Conservation (phyloP, 805 yeast genomes). For the Priceomyces carsonii region DNA sequence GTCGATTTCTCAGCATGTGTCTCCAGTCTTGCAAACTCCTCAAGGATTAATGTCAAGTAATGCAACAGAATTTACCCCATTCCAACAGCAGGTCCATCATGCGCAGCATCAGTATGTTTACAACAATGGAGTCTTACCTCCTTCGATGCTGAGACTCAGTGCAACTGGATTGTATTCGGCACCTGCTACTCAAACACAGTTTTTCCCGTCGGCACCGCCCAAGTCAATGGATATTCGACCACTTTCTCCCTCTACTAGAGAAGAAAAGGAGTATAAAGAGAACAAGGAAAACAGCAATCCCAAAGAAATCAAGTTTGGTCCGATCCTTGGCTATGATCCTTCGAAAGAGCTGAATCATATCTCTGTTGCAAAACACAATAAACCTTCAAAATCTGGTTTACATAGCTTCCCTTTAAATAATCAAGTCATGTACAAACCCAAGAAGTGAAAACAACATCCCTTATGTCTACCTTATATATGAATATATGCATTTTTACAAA, state of each 20-base stretch:
- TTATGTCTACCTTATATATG: slow-evolving; percentile 1
- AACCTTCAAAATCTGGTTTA: slow-evolving; percentile 20
- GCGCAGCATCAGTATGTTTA: neutral
- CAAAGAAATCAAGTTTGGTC: slow-evolving; percentile 36
- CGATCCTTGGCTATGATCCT: slow-evolving; percentile 43
- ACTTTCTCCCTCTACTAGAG: slow-evolving; percentile 1
- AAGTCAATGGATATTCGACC: neutral
- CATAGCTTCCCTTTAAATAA: slow-evolving; percentile 33
- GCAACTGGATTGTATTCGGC: slow-evolving; percentile 5
- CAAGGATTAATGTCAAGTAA: neutral
- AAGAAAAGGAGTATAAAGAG: too few relatives aligned
- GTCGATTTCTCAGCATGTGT: neutral
- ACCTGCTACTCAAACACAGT: slow-evolving; percentile 8
- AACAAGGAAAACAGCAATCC: slow-evolving; percentile 24
- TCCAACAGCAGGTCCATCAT: slow-evolving; percentile 1
- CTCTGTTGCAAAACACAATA: slow-evolving; percentile 11
- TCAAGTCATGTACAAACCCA: slow-evolving; percentile 38
- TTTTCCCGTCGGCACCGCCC: slow-evolving; percentile 1
- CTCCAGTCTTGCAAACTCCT: slow-evolving; percentile 1
- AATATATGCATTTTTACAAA: too few relatives aligned
- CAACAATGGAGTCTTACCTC: neutral
- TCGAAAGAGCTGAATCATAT: slow-evolving; percentile 25
- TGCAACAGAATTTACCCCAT: neutral
- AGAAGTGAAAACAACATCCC: slow-evolving; percentile 14
- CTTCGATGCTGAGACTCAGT: neutral